A percentile compares a stretch with the other conserved stretches of the same genome.
Conservation (phyloP, 225 moss, liverwort and hornwort genomes). For the Antitrichia curtipendula region DNA sequence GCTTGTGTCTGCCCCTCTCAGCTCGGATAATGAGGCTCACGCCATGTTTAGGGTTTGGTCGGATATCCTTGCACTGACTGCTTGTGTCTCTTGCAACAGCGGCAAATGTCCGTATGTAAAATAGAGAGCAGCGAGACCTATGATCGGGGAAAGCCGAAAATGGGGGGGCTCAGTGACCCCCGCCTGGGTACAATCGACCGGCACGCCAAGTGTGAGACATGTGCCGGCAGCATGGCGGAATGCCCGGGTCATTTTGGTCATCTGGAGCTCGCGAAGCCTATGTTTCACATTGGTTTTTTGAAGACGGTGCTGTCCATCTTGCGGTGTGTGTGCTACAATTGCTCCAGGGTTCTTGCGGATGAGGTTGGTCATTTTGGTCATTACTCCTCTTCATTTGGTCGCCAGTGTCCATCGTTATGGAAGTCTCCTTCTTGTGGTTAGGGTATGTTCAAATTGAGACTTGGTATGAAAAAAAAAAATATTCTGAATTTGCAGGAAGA, state of each 20-base stretch:
- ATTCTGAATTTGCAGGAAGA: slow-evolving; percentile 45
- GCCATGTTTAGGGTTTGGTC: background rate
- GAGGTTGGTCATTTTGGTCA: slow-evolving; percentile 49
- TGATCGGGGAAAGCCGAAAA: slow-evolving; percentile 92
- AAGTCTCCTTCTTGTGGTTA: background rate
- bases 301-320: slow-evolving; percentile 90
- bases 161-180: slow-evolving; percentile 96
- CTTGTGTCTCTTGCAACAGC: slow-evolving; percentile 35
- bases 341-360: slow-evolving; percentile 68
- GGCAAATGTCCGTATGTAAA: slow-evolving; percentile 99
- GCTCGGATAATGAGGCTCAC: background rate
- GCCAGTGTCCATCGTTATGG: background rate
- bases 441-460: background rate
- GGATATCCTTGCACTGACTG: background rate
- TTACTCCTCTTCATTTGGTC: background rate
- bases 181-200: slow-evolving; percentile 93
- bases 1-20: background rate
- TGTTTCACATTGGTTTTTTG: slow-evolving; percentile 98
- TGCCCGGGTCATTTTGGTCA: slow-evolving; percentile 99
- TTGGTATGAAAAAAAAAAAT: background rate
- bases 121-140: slow-evolving; percentile 99
- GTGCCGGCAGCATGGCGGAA: slow-evolving; percentile 97
- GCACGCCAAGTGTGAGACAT: slow-evolving; percentile 96
- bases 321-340: slow-evolving; percentile 97
- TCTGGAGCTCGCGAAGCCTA: slow-evolving; percentile 96